These are phyloP conservation scores for Malbranchea zuffiana DNA, from an alignment of 2,329 filamentous ascomycete species.

Conservation along the genomic window DNA sequence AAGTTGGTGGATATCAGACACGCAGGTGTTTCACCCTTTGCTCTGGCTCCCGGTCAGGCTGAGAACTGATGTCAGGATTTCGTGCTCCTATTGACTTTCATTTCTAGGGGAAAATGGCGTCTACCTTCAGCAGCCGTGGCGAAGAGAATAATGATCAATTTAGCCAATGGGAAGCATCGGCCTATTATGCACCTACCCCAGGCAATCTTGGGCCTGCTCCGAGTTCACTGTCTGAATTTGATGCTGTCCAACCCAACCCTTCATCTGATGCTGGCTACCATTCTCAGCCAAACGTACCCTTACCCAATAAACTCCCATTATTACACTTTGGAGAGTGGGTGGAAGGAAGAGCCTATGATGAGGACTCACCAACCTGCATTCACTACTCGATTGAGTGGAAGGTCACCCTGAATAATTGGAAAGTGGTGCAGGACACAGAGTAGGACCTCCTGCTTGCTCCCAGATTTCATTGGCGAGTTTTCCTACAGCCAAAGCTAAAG, in stretches of 20 bases:
- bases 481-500: conserved; percentile 1
- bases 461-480: conserved; percentile 10
- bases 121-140: too few relatives aligned
- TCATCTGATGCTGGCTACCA: neutral
- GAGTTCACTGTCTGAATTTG: neutral
- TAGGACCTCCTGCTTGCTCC: conserved; percentile 13
- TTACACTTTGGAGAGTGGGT: conserved; percentile 11
- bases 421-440: conserved; percentile 13
- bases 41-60: too few relatives aligned
- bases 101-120: too few relatives aligned
- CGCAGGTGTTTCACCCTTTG: too few relatives aligned
- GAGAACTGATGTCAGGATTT: too few relatives aligned
- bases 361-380: conserved; percentile 7
- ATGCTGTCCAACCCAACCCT: too few relatives aligned
- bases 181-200: neutral
- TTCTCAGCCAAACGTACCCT: neutral
- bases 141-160: too few relatives aligned
- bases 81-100: too few relatives aligned
- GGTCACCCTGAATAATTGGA: conserved; percentile 14
- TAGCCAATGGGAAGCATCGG: neutral
- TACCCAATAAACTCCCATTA: neutral
- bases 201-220: neutral
- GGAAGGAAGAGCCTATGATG: conserved; percentile 13
- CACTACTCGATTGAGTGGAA: conserved; percentile 16
- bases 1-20: too few relatives aligned